Base-by-base conservation (phyloP, 2,329 filamentous ascomycete species). In the Scolecobasidium constrictum region DNA sequence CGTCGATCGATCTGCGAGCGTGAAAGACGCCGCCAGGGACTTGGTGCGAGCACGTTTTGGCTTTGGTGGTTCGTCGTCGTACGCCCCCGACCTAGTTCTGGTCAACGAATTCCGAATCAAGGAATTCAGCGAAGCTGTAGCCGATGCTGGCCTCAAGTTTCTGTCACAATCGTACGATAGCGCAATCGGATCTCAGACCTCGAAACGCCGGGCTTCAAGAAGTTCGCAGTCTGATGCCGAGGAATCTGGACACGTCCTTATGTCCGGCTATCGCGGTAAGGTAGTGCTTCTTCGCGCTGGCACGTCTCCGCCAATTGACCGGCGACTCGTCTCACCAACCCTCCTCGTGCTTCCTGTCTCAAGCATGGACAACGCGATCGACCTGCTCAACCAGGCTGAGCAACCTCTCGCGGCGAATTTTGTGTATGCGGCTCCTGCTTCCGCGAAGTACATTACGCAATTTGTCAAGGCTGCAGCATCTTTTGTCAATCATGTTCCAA, bases 21-120 rank as follows among this genome's bases (percentile, higher is more conserved):
- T 81, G 2, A 53, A 64, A 4, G 51, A 57, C 3, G 75, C 78
- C 0, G 77, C 77, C 1, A 58, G 65, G 43, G 63, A 66, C 2
- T 60, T 81, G 1, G 66, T 72, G 1, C 61, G 59, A 1, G 73
- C 77, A 1, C 64, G 75, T 2, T 73, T 79, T 49, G 58, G 60
- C 12, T 73, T 77, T 21, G 62, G 69, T 2, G 76, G 76, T 2
- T 62, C 57, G 2, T 79, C 76, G 1, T 67, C 75, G 0, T 81
- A 80, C 51, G 71, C 75, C 0, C 78, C 78, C 0, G 77, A 81
- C 50, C 21, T 79, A 0, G 71, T 81, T 0, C 57, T 81, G 0
- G 76, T 82, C n/a, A 78, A 81, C 46, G 77, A 81, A 48, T 81
- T 71, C 46, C 62, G 67, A 3, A 72, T 73, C 58, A 64, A 70